phyloP scores from a whole-genome alignment of 495 filamentous ascomycete species.

The Cercophora sp. region DNA sequence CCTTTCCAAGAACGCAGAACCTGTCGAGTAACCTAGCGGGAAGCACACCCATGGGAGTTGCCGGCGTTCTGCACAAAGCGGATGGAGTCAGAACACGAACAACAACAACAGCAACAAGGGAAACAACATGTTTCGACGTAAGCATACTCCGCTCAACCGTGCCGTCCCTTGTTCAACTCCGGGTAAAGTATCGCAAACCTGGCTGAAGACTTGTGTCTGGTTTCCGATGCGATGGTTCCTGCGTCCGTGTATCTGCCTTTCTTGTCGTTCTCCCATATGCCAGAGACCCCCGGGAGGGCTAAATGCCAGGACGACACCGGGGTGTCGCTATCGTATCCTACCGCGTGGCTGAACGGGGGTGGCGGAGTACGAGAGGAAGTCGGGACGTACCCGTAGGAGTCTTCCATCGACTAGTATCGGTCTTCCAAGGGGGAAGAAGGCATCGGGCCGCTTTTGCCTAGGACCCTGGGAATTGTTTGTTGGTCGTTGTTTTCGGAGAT shows the following conservation, averaged over 20 bases:
- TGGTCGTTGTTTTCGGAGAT: neutral
- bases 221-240: conserved; percentile 15
- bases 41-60: too few species aligned
- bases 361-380: neutral
- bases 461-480: neutral
- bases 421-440: neutral
- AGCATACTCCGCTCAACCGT: conserved; percentile 6
- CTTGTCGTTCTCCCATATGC: too few species aligned
- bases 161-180: conserved; percentile 17
- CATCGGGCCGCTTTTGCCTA: neutral
- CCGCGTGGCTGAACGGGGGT: neutral
- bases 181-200: conserved; percentile 24
- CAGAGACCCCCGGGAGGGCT: neutral
- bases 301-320: neutral
- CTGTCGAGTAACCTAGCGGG: conserved; percentile 2
- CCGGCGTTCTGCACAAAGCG: neutral
- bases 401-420: neutral
- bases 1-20: too few species aligned
- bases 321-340: neutral
- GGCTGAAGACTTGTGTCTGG: conserved; percentile 17
- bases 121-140: neutral
- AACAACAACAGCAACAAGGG: neutral
- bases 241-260: neutral
- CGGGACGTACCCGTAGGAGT: conserved; percentile 6
- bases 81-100: neutral